A percentile compares a stretch with the other conserved stretches of the same genome.
phyloP scores from a whole-genome alignment of 2,329 filamentous ascomycete genomes.

The Paraphoma sp. region DNA sequence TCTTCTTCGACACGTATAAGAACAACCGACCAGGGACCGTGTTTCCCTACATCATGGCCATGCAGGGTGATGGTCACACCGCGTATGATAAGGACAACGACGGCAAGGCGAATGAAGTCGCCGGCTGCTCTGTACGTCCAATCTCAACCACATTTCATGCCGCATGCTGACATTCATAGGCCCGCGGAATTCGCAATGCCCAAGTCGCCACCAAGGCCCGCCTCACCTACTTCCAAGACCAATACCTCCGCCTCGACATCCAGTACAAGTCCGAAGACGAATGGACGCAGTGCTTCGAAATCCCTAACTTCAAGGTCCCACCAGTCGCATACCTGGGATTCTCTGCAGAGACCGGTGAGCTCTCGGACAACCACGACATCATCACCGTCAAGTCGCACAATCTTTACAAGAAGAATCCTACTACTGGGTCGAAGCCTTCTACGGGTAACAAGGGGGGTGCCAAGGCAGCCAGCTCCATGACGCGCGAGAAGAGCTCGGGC shows the following conservation, averaged over 20 bases:
- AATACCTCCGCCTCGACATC: conserved; percentile 85
- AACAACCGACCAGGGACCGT: conserved; percentile 95
- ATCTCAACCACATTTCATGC: not conserved
- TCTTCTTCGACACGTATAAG: conserved; percentile 99
- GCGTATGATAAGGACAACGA: conserved; percentile 92
- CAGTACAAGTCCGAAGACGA: conserved; percentile 91
- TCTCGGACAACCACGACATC: conserved; percentile 98
- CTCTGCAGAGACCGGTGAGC: conserved; percentile 89
- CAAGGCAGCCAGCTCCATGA: conserved; percentile 38
- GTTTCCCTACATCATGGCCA: conserved; percentile 98
- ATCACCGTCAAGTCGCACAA: conserved; percentile 86
- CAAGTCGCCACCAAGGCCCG: conserved; percentile 80
- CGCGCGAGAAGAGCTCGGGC: conserved; percentile 58
- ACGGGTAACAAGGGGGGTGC: conserved; percentile 23
- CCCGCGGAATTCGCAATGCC: conserved; percentile 81
- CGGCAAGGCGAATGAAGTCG: conserved; percentile 90
- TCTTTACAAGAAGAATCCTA: conserved; percentile 69
- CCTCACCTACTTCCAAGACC: conserved; percentile 96
- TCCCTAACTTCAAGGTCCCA: conserved; percentile 75
- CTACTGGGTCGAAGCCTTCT: conserved; percentile 20
- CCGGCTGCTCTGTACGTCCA: conserved; percentile 78
- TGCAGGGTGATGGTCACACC: conserved; percentile 91
- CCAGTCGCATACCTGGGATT: conserved; percentile 70
- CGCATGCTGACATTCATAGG: conserved; percentile 51
- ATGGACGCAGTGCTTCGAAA: conserved; percentile 89